Conservation (phyloP, 345 rosid genomes). For the Punica granatum region DNA sequence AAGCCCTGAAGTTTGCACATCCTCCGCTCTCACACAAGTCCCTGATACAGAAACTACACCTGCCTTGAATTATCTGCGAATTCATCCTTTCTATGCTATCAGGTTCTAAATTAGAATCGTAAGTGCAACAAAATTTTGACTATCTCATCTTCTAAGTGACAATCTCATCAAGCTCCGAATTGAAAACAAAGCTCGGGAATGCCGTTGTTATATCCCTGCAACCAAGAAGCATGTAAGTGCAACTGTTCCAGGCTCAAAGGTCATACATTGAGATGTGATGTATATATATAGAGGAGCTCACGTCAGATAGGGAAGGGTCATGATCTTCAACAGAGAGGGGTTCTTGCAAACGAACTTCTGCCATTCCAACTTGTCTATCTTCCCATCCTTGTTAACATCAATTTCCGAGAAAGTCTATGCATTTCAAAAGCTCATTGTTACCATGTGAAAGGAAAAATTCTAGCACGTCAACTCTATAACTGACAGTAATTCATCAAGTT, state of each 20-base stretch:
- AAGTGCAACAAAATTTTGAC: not conserved
- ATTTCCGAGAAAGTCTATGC: constrained; percentile 48
- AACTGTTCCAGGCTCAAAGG: not conserved
- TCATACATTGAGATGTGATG: not conserved
- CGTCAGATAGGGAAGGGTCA: constrained; percentile 54
- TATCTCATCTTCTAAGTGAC: not conserved
- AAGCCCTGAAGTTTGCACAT: not conserved
- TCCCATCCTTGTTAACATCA: constrained; percentile 48
- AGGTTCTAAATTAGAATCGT: not conserved
- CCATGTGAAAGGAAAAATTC: not conserved
- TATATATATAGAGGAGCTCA: not conserved
- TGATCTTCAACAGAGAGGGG: constrained; percentile 46
- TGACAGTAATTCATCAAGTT: not conserved
- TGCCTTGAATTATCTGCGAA: not conserved
- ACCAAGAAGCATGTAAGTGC: not conserved
- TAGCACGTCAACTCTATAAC: not conserved
- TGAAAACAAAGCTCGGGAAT: constrained; percentile 63
- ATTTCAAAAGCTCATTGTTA: not conserved
- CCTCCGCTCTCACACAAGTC: not conserved
- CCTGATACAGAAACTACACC: not conserved
- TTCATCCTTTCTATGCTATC: not conserved
- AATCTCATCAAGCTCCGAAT: constrained; percentile 42
- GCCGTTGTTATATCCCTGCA: constrained; percentile 45
- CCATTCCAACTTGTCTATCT: constrained; percentile 51
- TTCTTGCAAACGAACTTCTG: constrained; percentile 30